These are phyloP conservation scores for Hamigera avellanea DNA, from an alignment of 495 filamentous ascomycete species.

Conservation along the genomic window DNA sequence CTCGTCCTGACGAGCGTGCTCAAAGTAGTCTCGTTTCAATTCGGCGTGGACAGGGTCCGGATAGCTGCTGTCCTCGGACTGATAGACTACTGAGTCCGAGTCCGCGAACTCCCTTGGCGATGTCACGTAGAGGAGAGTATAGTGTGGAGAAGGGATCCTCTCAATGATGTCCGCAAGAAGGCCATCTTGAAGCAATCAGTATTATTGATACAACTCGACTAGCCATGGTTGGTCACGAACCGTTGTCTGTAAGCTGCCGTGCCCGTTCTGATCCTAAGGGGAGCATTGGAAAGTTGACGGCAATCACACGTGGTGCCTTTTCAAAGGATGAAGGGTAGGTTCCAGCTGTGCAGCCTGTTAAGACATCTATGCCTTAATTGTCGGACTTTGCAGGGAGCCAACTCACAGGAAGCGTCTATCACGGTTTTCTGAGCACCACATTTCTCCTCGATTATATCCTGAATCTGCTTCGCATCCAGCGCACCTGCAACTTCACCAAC, in stretches of 20 bases:
- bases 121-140: slow-evolving; percentile 53
- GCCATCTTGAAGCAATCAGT: slow-evolving; percentile 37
- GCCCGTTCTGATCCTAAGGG: slow-evolving; percentile 24
- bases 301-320: slow-evolving; percentile 34
- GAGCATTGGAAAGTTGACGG: slow-evolving; percentile 40
- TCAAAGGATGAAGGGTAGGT: slow-evolving; percentile 33
- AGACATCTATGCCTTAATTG: not conserved
- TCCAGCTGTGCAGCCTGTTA: slow-evolving; percentile 19
- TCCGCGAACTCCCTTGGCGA: slow-evolving; percentile 31
- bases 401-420: slow-evolving; percentile 55
- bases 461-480: slow-evolving; percentile 44
- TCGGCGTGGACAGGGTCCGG: slow-evolving; percentile 42
- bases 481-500: slow-evolving; percentile 54
- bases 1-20: slow-evolving; percentile 14
- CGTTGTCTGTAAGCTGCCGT: slow-evolving; percentile 35
- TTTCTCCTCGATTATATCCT: slow-evolving; percentile 35
- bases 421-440: slow-evolving; percentile 41
- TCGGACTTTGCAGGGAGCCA: not conserved
- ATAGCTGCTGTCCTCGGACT: slow-evolving; percentile 38
- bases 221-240: slow-evolving; percentile 16
- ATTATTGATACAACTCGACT: not conserved
- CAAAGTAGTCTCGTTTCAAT: slow-evolving; percentile 44
- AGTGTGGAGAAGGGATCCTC: slow-evolving; percentile 40
- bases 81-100: slow-evolving; percentile 31
- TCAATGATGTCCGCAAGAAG: slow-evolving; percentile 46